These are phyloP conservation scores for Wickerhamomyces bisporus DNA, from an alignment of 805 yeast genomes.

Conservation along the genomic window DNA sequence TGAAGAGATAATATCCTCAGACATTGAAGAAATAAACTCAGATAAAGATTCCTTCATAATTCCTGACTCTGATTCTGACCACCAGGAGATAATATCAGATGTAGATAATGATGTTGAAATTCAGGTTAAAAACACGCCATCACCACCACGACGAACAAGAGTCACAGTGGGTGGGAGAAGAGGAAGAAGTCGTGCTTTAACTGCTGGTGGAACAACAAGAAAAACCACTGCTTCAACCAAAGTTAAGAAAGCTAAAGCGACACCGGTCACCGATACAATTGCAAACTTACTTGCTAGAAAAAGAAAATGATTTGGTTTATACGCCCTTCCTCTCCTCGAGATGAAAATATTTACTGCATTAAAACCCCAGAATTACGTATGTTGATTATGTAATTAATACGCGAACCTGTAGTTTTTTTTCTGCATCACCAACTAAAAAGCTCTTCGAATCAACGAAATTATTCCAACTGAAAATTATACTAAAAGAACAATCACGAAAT, in stretches of 20 bases:
- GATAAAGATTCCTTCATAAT: no score
- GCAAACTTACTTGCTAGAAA: conserved; percentile 1
- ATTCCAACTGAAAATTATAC: no score
- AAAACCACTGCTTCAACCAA: neutral
- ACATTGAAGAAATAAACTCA: neutral
- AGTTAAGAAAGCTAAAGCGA: neutral
- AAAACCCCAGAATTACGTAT: no score
- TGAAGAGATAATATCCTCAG: neutral
- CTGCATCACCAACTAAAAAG: no score
- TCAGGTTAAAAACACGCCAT: neutral
- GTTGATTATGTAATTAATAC: no score
- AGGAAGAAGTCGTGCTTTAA: neutral
- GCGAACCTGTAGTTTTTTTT: no score
- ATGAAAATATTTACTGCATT: no score
- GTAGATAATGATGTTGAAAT: neutral
- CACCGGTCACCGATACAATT: conserved; percentile 2
- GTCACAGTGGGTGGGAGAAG: neutral
- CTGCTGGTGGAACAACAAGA: neutral
- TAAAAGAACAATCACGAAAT: no score
- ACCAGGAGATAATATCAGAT: neutral
- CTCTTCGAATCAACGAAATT: no score
- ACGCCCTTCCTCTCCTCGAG: no score
- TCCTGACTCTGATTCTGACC: no score
- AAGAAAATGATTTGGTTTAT: neutral
- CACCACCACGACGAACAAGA: neutral